Base-by-base conservation (phyloP, 2,329 filamentous ascomycete genomes). In the Aureobasidium sp. region DNA sequence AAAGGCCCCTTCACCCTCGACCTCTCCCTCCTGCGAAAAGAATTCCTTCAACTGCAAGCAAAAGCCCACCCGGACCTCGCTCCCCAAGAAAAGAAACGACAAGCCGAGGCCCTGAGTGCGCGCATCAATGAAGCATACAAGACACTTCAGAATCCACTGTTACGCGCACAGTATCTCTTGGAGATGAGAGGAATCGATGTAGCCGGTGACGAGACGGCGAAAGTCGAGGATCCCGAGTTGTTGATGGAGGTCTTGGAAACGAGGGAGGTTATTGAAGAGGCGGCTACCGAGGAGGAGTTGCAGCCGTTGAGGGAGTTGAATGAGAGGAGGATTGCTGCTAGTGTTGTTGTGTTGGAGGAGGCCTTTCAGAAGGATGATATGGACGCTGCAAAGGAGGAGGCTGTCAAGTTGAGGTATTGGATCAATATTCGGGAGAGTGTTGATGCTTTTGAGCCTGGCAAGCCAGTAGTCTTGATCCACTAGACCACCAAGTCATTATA, bases 71-170 rank as follows among this genome's bases (percentile, higher is more conserved):
- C 89, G 0, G 89, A 94, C 72, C 78, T 87, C 62, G 76, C 77
- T 23, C 72, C 77, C 0, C 67, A 69, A n/a, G 68, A 74, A 4
- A 69, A 76, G 38, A 84, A 84, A 67, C 74, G 76, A 42, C 77
- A 81, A 50, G 90, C 91, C 21, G 89, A 95, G 73, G 88, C 85
- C 0, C 78, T 86, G n/a, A 94, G 88, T 10, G 83, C 90, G 8
- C 81, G 84, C 27, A 92, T 97, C 73, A 97, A 97, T 78, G 87
- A 91, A 65, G 94, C 94, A 0, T 97, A 95, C 80, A 87, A 84
- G 69, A 96, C 92, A 2, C 82, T 99, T 0, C 78, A 83, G 53
- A 84, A 87, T 66, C 92, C 94, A 17, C 78, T 99, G 13, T 74
- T 83, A 50, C 84, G 94, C 25, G 92, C 93, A n/a, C 90, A 96